Conservation (phyloP, 1,284 basidiomycete genomes). For the Laetiporus sulphureus region DNA sequence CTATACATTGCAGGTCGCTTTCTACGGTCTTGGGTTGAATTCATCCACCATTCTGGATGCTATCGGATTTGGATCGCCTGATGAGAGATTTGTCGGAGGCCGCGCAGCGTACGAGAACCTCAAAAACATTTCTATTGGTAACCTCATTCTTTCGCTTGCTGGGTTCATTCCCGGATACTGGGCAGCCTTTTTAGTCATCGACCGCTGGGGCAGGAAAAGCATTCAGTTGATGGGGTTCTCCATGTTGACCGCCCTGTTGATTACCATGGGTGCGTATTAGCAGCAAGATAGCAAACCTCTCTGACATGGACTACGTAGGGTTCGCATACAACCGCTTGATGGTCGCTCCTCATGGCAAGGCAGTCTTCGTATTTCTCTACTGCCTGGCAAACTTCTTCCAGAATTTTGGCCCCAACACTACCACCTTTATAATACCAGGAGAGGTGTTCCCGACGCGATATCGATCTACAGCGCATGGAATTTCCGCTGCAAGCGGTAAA, state of each 20-base stretch:
- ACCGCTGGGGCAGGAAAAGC: conserved; percentile 22
- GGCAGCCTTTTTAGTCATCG: conserved; percentile 23
- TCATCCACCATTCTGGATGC: conserved; percentile 54
- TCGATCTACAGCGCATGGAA: conserved; percentile 65
- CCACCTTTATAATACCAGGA: conserved; percentile 66
- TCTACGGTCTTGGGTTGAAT: conserved; percentile 81
- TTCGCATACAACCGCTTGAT: conserved; percentile 53
- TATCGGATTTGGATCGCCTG: conserved; percentile 39
- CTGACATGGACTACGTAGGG: conserved; percentile 25
- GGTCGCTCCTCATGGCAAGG: conserved; percentile 28
- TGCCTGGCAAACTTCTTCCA: conserved; percentile 53
- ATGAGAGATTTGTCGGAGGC: conserved; percentile 39
- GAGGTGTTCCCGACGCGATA: conserved; percentile 75
- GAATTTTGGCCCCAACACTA: conserved; percentile 67
- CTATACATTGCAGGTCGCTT: conserved; percentile 60
- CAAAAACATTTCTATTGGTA: conserved; percentile 20
- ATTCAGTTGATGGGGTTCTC: conserved; percentile 40
- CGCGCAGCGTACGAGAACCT: conserved; percentile 32
- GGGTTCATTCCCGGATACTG: conserved; percentile 26
- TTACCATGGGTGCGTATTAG: conserved; percentile 40
- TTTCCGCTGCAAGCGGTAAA: conserved; percentile 65
- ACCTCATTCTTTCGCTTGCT: conserved; percentile 22
- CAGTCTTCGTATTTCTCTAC: conserved; percentile 57
- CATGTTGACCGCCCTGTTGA: conserved; percentile 46
- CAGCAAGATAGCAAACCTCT: too few relatives aligned